Percentiles rank a stretch among this genome's conserved stretches.
These are phyloP conservation scores for Pyrenophora seminiperda DNA, from an alignment of 2,329 filamentous ascomycete species.

Conservation along the genomic window DNA sequence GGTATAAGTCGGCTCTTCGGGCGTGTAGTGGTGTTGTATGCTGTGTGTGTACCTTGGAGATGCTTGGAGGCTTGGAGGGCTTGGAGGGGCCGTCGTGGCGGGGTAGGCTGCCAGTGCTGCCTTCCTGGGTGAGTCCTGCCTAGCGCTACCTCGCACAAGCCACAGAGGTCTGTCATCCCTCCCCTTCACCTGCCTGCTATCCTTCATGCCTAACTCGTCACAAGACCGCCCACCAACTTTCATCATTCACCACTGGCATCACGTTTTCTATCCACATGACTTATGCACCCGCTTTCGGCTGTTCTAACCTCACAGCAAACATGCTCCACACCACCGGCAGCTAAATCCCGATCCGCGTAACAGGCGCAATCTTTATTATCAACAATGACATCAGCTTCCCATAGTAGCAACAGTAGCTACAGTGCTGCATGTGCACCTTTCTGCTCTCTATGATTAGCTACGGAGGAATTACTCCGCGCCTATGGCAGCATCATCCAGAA, in stretches of 20 bases:
- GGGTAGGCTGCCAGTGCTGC: constrained; percentile 7
- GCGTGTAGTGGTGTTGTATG: constrained; percentile 3
- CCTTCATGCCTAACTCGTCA: constrained; percentile 1
- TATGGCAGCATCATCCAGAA: too few relatives aligned
- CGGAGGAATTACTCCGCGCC: too few relatives aligned
- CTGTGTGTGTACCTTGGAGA: constrained; percentile 1
- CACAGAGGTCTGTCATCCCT: constrained; percentile 7
- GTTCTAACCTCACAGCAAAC: not conserved
- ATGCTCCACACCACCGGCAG: too few relatives aligned
- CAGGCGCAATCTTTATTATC: too few relatives aligned
- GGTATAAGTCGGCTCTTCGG: not conserved
- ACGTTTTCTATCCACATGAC: not conserved
- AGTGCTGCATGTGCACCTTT: too few relatives aligned
- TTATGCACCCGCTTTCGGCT: not conserved
- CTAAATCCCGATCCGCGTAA: too few relatives aligned
- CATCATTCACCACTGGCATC: constrained; percentile 1
- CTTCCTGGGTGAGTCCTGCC: constrained; percentile 8
- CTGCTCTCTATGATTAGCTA: too few relatives aligned
- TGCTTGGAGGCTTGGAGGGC: constrained; percentile 4
- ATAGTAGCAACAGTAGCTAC: too few relatives aligned
- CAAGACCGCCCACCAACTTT: not conserved
- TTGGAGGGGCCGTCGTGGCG: constrained; percentile 15
- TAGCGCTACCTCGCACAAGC: constrained; percentile 8
- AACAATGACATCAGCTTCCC: too few relatives aligned
- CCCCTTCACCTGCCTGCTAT: constrained; percentile 3